Evolutionary conservation across 805 yeast species (phyloP).

Genomic region (Candida pseudoglaebosa): DNA sequence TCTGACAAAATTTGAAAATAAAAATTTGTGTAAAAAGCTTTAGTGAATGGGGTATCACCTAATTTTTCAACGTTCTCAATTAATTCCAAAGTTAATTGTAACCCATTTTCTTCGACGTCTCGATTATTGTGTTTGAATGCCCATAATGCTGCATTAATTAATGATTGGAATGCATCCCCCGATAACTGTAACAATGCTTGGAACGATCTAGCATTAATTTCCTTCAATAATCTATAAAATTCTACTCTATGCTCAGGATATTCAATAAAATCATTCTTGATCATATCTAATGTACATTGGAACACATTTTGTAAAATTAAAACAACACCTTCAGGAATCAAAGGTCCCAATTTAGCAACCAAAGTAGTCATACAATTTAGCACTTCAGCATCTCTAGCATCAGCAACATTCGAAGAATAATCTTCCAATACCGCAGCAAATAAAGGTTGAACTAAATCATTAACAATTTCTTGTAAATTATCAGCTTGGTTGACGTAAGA

Average conservation of each 20-base stretch:
- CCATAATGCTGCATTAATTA: conserved; percentile 94
- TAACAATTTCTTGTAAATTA: conserved; percentile 77
- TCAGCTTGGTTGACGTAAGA: conserved; percentile 86
- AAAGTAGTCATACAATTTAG: conserved; percentile 90
- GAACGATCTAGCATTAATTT: conserved; percentile 81
- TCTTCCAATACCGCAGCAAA: conserved; percentile 85
- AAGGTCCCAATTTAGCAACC: conserved; percentile 79
- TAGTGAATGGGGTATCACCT: conserved; percentile 68
- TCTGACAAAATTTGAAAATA: conserved; percentile 88
- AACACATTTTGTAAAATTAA: conserved; percentile 84
- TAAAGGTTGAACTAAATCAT: conserved; percentile 77
- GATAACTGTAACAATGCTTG: conserved; percentile 83
- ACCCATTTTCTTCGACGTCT: conserved; percentile 92
- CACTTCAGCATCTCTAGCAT: conserved; percentile 97
- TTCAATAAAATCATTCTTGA: conserved; percentile 90
- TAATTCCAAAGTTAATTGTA: conserved; percentile 77
- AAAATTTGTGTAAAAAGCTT: conserved; percentile 83
- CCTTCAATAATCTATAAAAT: conserved; percentile 84
- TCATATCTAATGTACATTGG: conserved; percentile 93
- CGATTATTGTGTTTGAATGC: conserved; percentile 97
- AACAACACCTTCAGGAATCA: conserved; percentile 87
- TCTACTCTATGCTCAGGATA: conserved; percentile 98
- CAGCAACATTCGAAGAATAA: conserved; percentile 83
- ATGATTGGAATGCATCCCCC: conserved; percentile 85
- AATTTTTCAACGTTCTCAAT: conserved; percentile 78